Percentiles rank a stretch among this genome's conserved stretches.
Conservation (phyloP, 78 protist species). For the Dictyostelium discoideum region DNA sequence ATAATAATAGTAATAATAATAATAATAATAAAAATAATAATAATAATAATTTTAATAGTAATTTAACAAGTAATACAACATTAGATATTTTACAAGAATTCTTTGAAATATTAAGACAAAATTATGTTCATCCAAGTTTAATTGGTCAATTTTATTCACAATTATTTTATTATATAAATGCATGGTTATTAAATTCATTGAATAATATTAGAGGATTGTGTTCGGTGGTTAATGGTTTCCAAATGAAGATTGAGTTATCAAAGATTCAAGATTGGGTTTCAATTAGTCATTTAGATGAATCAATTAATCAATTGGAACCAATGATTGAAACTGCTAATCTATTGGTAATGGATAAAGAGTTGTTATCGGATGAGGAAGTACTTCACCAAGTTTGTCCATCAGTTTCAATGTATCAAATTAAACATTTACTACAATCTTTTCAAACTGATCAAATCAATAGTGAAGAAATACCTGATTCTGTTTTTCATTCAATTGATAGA, state of each 20-base stretch:
- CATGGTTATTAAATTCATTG: conserved; percentile 33
- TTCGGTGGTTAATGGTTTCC: conserved; percentile 51
- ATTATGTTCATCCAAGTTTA: conserved; percentile 56
- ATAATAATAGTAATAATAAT: not conserved
- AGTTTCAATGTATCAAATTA: conserved; percentile 22
- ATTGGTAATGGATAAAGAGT: conserved; percentile 61
- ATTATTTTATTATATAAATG: conserved; percentile 37
- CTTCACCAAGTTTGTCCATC: conserved; percentile 57
- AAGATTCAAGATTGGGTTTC: conserved; percentile 71
- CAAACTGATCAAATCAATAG: conserved; percentile 42
- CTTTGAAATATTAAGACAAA: conserved; percentile 45
- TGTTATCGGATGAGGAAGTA: conserved; percentile 10
- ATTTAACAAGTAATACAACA: conserved; percentile 44
- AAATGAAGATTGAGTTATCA: conserved; percentile 58
- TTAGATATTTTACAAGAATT: conserved; percentile 47
- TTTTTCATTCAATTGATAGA: not conserved
- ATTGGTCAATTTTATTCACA: conserved; percentile 57
- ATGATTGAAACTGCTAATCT: conserved; percentile 65
- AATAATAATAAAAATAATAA: not conserved
- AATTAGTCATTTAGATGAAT: conserved; percentile 1
- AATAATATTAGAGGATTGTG: conserved; percentile 40
- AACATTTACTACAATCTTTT: conserved; percentile 8
- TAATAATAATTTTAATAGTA: not conserved
- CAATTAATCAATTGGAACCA: conserved; percentile 8
- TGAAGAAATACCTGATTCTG: conserved; percentile 19